Evolutionary conservation across 257 asterid species (phyloP).

Genomic region (Primulina tabacum): DNA sequence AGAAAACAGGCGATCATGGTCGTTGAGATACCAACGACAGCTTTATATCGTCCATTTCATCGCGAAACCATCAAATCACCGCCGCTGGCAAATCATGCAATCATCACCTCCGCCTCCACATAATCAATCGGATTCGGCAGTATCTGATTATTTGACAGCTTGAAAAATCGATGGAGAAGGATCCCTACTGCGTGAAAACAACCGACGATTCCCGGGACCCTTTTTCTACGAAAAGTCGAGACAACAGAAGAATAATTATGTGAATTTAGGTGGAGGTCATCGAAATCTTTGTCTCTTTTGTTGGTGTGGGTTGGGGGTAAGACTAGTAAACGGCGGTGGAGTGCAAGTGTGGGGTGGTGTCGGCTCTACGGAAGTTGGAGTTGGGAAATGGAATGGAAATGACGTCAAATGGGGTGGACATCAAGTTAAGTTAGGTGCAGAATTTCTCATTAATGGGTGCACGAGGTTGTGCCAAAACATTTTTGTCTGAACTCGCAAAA

Average conservation of each 20-base stretch:
- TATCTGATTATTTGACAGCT: neutral
- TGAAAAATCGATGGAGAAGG: neutral
- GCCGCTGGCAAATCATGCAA: neutral
- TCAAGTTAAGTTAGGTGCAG: neutral
- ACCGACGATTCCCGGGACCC: conserved; percentile 12
- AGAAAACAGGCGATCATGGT: conserved; percentile 49
- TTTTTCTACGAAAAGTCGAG: conserved; percentile 14
- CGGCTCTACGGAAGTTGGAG: conserved; percentile 27
- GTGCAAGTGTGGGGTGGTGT: conserved; percentile 15
- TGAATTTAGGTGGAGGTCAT: neutral
- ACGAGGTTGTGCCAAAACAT: too few relatives aligned
- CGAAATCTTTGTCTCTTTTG: conserved; percentile 9
- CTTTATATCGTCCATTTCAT: conserved; percentile 39
- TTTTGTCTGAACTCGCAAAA: too few relatives aligned
- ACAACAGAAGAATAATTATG: conserved; percentile 5
- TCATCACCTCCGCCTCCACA: conserved; percentile 4
- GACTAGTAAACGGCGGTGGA: conserved; percentile 1
- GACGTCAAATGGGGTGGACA: neutral
- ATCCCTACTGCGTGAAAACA: neutral
- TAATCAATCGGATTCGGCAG: conserved; percentile 9
- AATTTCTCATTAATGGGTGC: too few relatives aligned
- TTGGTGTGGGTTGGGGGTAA: neutral
- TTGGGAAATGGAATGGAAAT: conserved; percentile 12
- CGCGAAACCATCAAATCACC: conserved; percentile 15
- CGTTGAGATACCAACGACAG: conserved; percentile 39